A percentile compares a stretch with the other conserved stretches of the same genome.
phyloP scores from a whole-genome alignment of 2,329 filamentous ascomycete species.

The Talaromyces sp. region DNA sequence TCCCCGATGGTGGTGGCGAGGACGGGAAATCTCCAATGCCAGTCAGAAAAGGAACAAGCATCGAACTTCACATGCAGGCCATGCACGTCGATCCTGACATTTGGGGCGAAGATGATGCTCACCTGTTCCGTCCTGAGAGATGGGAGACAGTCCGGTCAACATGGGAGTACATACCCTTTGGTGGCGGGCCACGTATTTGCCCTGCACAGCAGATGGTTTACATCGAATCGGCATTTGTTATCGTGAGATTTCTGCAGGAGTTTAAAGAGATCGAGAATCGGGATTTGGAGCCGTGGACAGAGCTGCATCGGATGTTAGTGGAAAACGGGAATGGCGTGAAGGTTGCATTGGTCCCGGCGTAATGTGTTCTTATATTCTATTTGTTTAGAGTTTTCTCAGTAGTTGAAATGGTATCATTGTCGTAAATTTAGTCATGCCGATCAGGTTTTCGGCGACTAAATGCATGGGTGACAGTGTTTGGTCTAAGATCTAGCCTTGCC shows the following conservation, averaged over 20 bases:
- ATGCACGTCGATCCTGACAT: constrained; percentile 66
- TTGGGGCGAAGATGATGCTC: constrained; percentile 41
- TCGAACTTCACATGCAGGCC: constrained; percentile 63
- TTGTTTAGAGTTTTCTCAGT: background rate
- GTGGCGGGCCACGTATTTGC: constrained; percentile 20
- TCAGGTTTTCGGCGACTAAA: too few species aligned
- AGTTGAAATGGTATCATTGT: too few species aligned
- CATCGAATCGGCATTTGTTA: constrained; percentile 26
- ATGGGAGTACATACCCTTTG: constrained; percentile 37
- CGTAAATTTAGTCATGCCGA: too few species aligned
- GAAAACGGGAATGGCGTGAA: background rate
- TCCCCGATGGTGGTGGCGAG: constrained; percentile 1
- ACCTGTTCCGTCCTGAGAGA: constrained; percentile 45
- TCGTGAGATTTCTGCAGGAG: background rate
- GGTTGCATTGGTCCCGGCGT: background rate
- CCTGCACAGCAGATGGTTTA: constrained; percentile 14
- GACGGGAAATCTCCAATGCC: constrained; percentile 53
- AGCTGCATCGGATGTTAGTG: background rate
- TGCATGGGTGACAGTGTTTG: too few species aligned
- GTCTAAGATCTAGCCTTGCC: too few species aligned
- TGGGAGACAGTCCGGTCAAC: constrained; percentile 44
- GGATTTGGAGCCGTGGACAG: background rate
- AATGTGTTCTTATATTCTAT: background rate
- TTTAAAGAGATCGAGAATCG: background rate
- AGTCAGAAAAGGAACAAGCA: constrained; percentile 59